These are phyloP conservation scores for Solanum appendiculatum DNA, from an alignment of 257 asterid genomes.

Conservation along the genomic window DNA sequence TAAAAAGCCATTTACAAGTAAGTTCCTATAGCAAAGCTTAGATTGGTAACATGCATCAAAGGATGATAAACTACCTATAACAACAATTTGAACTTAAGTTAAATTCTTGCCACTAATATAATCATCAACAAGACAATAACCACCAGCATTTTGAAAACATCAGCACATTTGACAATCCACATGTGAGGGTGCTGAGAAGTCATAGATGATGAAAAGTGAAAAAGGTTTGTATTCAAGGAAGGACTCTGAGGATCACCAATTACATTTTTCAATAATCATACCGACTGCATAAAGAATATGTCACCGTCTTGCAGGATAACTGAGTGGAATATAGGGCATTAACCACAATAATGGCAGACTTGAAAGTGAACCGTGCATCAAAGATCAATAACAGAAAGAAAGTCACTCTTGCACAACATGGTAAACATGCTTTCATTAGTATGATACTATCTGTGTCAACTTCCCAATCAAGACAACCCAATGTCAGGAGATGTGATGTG, in stretches of 20 bases:
- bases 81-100: neutral
- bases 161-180: neutral
- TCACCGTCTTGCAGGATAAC: neutral
- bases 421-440: neutral
- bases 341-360: neutral
- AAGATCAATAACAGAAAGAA: neutral
- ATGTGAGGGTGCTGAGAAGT: neutral
- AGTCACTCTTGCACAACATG: neutral
- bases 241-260: neutral
- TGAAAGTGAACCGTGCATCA: neutral
- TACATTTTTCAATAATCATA: neutral
- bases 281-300: neutral
- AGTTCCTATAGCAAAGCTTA: neutral
- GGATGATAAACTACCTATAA: neutral
- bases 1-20: neutral
- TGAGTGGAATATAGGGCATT: neutral
- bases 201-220: neutral
- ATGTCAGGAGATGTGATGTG: neutral
- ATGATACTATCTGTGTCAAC: neutral
- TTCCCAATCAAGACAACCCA: neutral
- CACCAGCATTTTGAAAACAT: neutral
- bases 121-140: neutral
- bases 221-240: neutral
- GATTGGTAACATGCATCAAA: neutral
- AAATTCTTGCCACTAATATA: neutral